A percentile compares a stretch with the other conserved stretches of the same genome.
These are phyloP conservation scores for Fusarium torreyae DNA, from an alignment of 2,329 filamentous ascomycete genomes.

Conservation along the genomic window DNA sequence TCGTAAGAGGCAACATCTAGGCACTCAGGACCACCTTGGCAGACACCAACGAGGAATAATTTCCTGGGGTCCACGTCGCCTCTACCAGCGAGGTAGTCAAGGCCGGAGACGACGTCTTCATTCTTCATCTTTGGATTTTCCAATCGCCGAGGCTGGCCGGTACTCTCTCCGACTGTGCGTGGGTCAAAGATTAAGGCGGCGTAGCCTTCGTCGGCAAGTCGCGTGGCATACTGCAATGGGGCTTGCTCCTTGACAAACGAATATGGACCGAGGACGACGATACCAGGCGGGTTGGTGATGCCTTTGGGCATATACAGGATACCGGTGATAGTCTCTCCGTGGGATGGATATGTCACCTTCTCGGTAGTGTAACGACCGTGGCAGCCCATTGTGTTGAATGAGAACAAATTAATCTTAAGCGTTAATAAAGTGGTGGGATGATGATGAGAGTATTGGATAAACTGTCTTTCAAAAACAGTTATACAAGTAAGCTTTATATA, in stretches of 20 bases:
- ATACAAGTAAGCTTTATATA: too few relatives aligned
- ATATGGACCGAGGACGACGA: slow-evolving; percentile 6
- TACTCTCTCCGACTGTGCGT: not conserved
- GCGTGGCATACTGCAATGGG: not conserved
- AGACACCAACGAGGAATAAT: not conserved
- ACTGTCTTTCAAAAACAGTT: too few relatives aligned
- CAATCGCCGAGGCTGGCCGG: not conserved
- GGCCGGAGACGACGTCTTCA: not conserved
- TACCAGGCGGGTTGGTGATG: not conserved
- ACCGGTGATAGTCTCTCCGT: not conserved
- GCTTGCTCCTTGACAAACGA: slow-evolving; percentile 1
- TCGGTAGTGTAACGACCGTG: not conserved
- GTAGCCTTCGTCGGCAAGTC: not conserved
- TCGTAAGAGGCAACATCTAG: not conserved
- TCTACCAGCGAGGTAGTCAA: not conserved
- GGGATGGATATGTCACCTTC: not conserved
- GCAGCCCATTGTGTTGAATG: not conserved
- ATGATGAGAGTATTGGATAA: not conserved
- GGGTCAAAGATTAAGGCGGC: not conserved
- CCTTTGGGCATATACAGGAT: not conserved
- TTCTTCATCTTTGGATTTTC: not conserved
- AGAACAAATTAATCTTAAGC: not conserved
- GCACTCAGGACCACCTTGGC: not conserved
- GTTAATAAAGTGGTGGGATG: not conserved
- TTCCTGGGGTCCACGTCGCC: not conserved